A percentile compares a stretch with the other conserved stretches of the same genome.
Evolutionary conservation across 139 green algal species (phyloP).

Genomic region (Coelastrella sp.): DNA sequence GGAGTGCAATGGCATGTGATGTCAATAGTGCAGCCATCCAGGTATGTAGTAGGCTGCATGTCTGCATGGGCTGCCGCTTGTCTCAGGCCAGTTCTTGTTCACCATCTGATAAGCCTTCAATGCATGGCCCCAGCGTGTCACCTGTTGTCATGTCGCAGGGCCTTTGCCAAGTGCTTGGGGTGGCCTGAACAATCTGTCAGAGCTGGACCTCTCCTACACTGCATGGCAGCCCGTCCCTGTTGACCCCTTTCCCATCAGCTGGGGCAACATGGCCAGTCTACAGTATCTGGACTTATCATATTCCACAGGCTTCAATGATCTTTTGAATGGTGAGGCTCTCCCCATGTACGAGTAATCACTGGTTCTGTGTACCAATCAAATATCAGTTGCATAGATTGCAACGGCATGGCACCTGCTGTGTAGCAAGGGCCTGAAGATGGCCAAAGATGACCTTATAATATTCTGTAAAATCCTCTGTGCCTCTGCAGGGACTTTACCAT

Average conservation of each 20-base stretch:
- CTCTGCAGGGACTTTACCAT: not conserved
- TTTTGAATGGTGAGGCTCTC: not conserved
- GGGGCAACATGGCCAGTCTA: conserved; percentile 1
- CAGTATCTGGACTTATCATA: not conserved
- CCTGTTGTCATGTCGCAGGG: conserved; percentile 5
- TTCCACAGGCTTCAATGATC: not conserved
- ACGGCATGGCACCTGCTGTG: not conserved
- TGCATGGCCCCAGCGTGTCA: not conserved
- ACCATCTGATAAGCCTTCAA: not conserved
- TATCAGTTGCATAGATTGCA: not conserved
- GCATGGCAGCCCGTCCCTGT: not conserved
- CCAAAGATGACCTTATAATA: not conserved
- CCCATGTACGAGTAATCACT: not conserved
- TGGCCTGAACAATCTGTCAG: not conserved
- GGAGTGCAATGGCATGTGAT: too few species aligned
- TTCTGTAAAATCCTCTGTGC: not conserved
- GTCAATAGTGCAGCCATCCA: too few species aligned
- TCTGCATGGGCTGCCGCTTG: not conserved
- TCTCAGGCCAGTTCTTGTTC: not conserved
- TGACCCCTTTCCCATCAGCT: not conserved
- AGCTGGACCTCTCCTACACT: conserved; percentile 4
- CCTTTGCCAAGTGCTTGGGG: conserved; percentile 2
- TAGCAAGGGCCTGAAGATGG: not conserved
- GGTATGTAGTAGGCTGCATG: too few species aligned
- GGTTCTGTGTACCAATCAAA: too few species aligned